These are phyloP conservation scores for Herpetospermum pedunculosum DNA, from an alignment of 306 rosid genomes.

Conservation along the genomic window DNA sequence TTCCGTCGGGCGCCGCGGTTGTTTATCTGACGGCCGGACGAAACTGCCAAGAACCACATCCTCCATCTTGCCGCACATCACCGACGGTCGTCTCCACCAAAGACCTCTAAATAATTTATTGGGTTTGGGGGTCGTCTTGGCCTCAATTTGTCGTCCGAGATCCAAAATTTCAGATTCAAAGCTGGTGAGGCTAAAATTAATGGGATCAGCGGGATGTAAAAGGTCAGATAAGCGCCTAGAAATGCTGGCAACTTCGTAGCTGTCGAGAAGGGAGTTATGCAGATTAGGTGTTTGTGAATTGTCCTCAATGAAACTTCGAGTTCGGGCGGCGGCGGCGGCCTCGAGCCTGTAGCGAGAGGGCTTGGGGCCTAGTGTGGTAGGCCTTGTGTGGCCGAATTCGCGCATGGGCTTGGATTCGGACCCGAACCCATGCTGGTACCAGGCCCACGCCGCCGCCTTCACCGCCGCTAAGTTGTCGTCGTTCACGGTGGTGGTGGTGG, in stretches of 20 bases:
- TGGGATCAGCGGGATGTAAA: slow-evolving; percentile 17
- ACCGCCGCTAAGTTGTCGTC: slow-evolving; percentile 19
- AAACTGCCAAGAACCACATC: background rate
- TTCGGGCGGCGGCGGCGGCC: slow-evolving; percentile 34
- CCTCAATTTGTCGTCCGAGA: background rate
- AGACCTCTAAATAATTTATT: background rate
- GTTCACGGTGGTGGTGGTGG: background rate
- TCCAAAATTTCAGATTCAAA: slow-evolving; percentile 1
- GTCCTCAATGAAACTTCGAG: background rate
- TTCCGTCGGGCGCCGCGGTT: background rate
- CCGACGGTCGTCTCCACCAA: background rate
- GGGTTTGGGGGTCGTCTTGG: background rate
- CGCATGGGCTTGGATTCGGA: slow-evolving; percentile 25
- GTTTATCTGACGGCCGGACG: background rate
- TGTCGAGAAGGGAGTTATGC: slow-evolving; percentile 40
- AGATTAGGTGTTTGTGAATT: background rate
- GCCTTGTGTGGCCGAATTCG: slow-evolving; percentile 25
- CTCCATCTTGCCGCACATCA: background rate
- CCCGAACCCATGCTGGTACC: slow-evolving; percentile 54
- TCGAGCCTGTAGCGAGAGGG: slow-evolving; percentile 73
- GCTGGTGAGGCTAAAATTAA: background rate
- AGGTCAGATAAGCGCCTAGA: slow-evolving; percentile 31
- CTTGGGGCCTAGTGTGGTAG: slow-evolving; percentile 5
- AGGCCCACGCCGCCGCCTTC: slow-evolving; percentile 92
- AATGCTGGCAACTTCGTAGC: slow-evolving; percentile 46